These are phyloP conservation scores for Suillus clintonianus DNA, from an alignment of 768 basidiomycete species.

Conservation along the genomic window DNA sequence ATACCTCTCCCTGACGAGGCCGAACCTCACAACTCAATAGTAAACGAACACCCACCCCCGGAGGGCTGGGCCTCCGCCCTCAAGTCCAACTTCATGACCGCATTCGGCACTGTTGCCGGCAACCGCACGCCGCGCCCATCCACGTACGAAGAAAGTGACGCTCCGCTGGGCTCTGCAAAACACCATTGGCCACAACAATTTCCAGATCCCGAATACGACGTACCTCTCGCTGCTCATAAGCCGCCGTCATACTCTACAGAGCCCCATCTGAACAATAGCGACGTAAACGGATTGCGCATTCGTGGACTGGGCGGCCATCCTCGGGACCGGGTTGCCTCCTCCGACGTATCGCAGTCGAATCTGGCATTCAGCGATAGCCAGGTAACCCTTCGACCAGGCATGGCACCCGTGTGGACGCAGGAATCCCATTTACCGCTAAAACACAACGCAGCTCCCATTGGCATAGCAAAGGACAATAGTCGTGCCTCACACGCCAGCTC, in stretches of 20 bases:
- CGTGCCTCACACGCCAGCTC: slow-evolving; percentile 12
- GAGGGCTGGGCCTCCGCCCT: slow-evolving; percentile 46
- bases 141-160: not conserved
- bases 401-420: slow-evolving; percentile 5
- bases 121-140: slow-evolving; percentile 29
- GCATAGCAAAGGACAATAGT: not conserved
- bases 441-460: not conserved
- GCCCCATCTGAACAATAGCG: slow-evolving; percentile 8
- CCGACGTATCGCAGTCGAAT: not conserved
- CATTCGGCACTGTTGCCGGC: slow-evolving; percentile 52
- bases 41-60: not conserved
- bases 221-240: not conserved
- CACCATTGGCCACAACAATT: slow-evolving; percentile 1
- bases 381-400: slow-evolving; percentile 10
- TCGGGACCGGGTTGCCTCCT: slow-evolving; percentile 10
- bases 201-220: slow-evolving; percentile 1
- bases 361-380: slow-evolving; percentile 6
- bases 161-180: slow-evolving; percentile 1
- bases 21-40: not conserved
- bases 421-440: slow-evolving; percentile 17
- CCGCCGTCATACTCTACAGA: not conserved
- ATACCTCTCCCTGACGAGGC: not conserved
- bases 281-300: slow-evolving; percentile 40
- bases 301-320: slow-evolving; percentile 21
- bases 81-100: slow-evolving; percentile 46